Evolutionary conservation across 768 basidiomycete genomes (phyloP), one percentile per base, ranked within the genome.

Genomic region (Boletus pseudopeckii): DNA sequence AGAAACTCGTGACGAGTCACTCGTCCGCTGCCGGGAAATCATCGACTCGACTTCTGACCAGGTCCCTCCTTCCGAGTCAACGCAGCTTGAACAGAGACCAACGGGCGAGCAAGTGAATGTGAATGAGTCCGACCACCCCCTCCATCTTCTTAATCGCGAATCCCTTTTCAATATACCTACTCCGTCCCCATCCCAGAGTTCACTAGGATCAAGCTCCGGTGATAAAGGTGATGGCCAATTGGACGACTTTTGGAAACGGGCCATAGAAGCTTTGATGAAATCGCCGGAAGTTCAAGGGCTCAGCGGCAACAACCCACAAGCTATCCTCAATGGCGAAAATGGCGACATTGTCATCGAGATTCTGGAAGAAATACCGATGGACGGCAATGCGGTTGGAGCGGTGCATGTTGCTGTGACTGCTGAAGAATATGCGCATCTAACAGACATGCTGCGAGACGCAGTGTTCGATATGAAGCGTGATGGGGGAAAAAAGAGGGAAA

Each of bases 1-100:
- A 44, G 85, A 90, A 58, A 74, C 78, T 37, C 78, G 77, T 45
- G 82, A 84, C 48, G 88, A 91, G 60, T 77, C 84, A 11, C 72
- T 79, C 62, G 85, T 93, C 63, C 84, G 83, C 52, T 94, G 92
- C 70, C 85, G 92, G 44, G 84, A 92, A 71, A 78, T 94, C 57
- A 77, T 92, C 20, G 58, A 66, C 30, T 33, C 57, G 17, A 43
- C 33, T 17, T 30, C 57, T 39, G 62, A 64, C 39, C 53, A 59
- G 18, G 53, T 47, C 10, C 40, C 61, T 39, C 52, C 68, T 18
- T 60, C 68, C 26, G 69, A 70, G 40, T 62, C 62, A 1, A 65
- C 66, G 6, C 66, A 72, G 17, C 62, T 72, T 39, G 70, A 70
- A 41, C 59, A 66, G 33, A 66, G 68, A 30, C 55, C 60, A 39